Conservation (phyloP, 208 protist genomes). For the Trypanosoma cruzi region DNA sequence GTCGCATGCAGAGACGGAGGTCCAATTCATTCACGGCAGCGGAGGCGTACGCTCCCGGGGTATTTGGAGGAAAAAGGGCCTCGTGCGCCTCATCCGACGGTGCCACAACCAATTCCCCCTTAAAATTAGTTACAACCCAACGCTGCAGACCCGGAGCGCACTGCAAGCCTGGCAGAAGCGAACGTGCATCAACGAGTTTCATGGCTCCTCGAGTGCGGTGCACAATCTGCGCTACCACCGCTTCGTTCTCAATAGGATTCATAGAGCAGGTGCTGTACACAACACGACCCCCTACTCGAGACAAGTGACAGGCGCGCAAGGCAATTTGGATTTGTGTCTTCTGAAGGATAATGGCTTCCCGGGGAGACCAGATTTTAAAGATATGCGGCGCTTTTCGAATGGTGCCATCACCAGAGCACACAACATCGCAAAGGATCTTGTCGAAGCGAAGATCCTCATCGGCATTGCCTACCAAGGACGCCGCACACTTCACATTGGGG, state of each 20-base stretch:
- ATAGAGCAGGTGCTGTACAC: constrained; percentile 98
- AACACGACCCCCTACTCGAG: constrained; percentile 81
- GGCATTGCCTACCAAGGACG: constrained; percentile 33
- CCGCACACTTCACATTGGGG: constrained; percentile 42
- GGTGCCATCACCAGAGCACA: constrained; percentile 95
- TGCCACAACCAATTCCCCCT: constrained; percentile 45
- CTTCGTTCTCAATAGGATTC: constrained; percentile 97
- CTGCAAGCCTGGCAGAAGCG: constrained; percentile 72
- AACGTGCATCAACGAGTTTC: constrained; percentile 88
- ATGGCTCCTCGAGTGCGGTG: constrained; percentile 76
- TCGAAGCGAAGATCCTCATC: constrained; percentile 88
- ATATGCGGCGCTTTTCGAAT: constrained; percentile 85
- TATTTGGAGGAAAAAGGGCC: constrained; percentile 74
- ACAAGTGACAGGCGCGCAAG: constrained; percentile 73
- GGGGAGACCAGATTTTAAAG: constrained; percentile 85
- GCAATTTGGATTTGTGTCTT: constrained; percentile 90
- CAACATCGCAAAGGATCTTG: constrained; percentile 94
- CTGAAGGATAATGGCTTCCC: constrained; percentile 72
- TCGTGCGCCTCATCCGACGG: constrained; percentile 66
- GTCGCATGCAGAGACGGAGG: constrained; percentile 90
- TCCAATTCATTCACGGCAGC: constrained; percentile 57
- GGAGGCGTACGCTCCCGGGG: constrained; percentile 63
- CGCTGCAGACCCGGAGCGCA: constrained; percentile 72
- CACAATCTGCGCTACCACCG: constrained; percentile 93
- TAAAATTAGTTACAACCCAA: constrained; percentile 85